Percentiles rank a stretch among this genome's conserved stretches.
Conservation (phyloP, 73 alveolate genomes). For the Paramecium sonneborni region DNA sequence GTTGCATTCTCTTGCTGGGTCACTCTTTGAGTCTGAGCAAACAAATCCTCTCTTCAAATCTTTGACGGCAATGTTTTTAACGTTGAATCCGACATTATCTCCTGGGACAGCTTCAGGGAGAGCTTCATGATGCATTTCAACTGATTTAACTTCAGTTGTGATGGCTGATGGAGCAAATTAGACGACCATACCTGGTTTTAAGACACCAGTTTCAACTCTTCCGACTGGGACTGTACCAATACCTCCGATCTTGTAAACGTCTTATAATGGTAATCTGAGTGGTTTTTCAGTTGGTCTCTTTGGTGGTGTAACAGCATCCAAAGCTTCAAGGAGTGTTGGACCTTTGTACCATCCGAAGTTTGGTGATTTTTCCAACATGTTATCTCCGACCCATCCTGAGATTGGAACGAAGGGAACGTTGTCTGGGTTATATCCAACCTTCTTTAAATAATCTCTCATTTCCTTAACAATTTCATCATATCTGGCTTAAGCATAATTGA, state of each 20-base stretch:
- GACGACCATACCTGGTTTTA: slow-evolving; percentile 91
- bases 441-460: slow-evolving; percentile 80
- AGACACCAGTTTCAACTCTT: slow-evolving; percentile 96
- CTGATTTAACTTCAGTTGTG: slow-evolving; percentile 87
- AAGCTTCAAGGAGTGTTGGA: slow-evolving; percentile 92
- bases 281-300: slow-evolving; percentile 94
- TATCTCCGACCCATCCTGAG: slow-evolving; percentile 96
- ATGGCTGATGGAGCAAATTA: slow-evolving; percentile 88
- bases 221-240: slow-evolving; percentile 97
- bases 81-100: slow-evolving; percentile 94
- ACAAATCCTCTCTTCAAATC: slow-evolving; percentile 82
- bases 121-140: slow-evolving; percentile 95
- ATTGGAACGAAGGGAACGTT: slow-evolving; percentile 89
- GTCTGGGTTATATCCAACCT: slow-evolving; percentile 89
- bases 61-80: slow-evolving; percentile 83
- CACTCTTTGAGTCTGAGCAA: slow-evolving; percentile 78
- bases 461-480: slow-evolving; percentile 91
- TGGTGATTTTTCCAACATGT: slow-evolving; percentile 86
- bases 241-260: slow-evolving; percentile 94
- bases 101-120: slow-evolving; percentile 97
- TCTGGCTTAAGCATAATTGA: slow-evolving; percentile 85
- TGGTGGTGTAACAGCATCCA: slow-evolving; percentile 92
- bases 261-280: slow-evolving; percentile 93
- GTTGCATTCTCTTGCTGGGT: slow-evolving; percentile 74
- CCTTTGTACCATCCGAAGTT: slow-evolving; percentile 98